A percentile compares a stretch with the other conserved stretches of the same genome.
These are phyloP conservation scores for Zoysia japonica DNA, from an alignment of 176 grass and related monocot species.

Conservation along the genomic window DNA sequence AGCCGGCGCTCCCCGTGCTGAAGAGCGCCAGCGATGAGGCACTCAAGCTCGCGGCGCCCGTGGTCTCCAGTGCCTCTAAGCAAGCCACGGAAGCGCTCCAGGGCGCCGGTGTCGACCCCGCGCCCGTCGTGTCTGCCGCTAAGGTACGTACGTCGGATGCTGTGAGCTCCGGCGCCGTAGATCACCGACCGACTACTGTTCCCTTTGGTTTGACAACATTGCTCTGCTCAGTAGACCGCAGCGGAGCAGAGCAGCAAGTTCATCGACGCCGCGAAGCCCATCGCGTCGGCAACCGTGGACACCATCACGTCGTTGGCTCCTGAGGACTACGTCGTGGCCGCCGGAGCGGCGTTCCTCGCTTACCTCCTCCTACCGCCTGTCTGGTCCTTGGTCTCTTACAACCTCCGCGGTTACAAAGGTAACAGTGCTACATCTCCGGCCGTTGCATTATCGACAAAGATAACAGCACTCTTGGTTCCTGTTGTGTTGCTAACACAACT, in stretches of 20 bases:
- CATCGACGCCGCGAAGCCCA: conserved; percentile 80
- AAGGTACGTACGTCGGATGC: conserved; percentile 45
- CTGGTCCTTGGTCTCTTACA: conserved; percentile 71
- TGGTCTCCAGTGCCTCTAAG: conserved; percentile 67
- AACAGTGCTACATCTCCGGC: neutral
- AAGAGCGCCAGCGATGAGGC: conserved; percentile 68
- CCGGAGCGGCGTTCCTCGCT: conserved; percentile 70
- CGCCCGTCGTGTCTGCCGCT: conserved; percentile 59
- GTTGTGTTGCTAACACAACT: neutral
- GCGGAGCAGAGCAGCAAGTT: conserved; percentile 65
- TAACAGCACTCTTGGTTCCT: too few species aligned
- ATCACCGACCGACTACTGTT: neutral
- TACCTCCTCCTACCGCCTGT: conserved; percentile 82
- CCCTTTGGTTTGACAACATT: conserved; percentile 22
- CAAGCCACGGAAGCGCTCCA: conserved; percentile 73
- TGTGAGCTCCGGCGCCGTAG: neutral
- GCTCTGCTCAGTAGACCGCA: conserved; percentile 57
- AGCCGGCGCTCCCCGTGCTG: conserved; percentile 70
- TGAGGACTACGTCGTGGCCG: conserved; percentile 46
- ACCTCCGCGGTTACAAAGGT: conserved; percentile 88
- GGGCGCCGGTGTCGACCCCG: conserved; percentile 74
- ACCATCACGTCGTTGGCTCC: conserved; percentile 59
- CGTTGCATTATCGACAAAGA: neutral
- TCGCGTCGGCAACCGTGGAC: conserved; percentile 70
- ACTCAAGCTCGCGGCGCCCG: conserved; percentile 71